phyloP scores from a whole-genome alignment of 1,284 basidiomycete genomes.

The Puccinia hordei region DNA sequence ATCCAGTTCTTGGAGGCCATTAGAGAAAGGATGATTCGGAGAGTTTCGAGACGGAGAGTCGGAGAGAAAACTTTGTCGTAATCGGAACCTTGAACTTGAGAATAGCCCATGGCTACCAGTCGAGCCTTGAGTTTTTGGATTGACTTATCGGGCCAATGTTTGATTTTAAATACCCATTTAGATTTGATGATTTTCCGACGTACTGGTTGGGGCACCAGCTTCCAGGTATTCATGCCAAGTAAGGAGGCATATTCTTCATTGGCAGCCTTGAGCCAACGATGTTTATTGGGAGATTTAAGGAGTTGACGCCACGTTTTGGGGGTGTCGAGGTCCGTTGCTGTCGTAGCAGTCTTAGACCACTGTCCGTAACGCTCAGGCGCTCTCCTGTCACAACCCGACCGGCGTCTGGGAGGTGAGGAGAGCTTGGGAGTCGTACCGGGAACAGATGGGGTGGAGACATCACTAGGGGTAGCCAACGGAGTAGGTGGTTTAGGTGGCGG shows the following conservation, averaged over 20 bases:
- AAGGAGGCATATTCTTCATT: background rate
- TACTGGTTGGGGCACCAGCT: background rate
- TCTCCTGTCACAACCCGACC: too few relatives aligned
- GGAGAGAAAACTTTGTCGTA: slow-evolving; percentile 2
- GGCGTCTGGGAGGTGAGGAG: too few relatives aligned
- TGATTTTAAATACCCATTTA: slow-evolving; percentile 9
- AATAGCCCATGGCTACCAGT: too few relatives aligned
- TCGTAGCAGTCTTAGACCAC: too few relatives aligned
- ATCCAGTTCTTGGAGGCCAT: background rate
- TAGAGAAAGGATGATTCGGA: background rate
- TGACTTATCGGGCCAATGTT: background rate
- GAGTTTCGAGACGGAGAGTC: background rate
- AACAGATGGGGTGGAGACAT: too few relatives aligned
- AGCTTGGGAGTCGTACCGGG: too few relatives aligned
- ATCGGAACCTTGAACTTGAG: background rate
- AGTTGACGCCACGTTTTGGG: background rate
- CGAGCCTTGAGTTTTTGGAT: slow-evolving; percentile 15
- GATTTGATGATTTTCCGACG: background rate
- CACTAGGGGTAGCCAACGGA: too few relatives aligned
- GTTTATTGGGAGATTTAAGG: background rate
- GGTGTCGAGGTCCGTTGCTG: too few relatives aligned
- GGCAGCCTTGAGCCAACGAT: background rate
- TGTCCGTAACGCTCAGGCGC: too few relatives aligned
- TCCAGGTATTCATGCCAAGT: background rate
- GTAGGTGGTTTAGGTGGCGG: too few relatives aligned